These are phyloP conservation scores for Myriosclerotinia curreyana DNA, from an alignment of 2,329 filamentous ascomycete genomes.

Conservation along the genomic window DNA sequence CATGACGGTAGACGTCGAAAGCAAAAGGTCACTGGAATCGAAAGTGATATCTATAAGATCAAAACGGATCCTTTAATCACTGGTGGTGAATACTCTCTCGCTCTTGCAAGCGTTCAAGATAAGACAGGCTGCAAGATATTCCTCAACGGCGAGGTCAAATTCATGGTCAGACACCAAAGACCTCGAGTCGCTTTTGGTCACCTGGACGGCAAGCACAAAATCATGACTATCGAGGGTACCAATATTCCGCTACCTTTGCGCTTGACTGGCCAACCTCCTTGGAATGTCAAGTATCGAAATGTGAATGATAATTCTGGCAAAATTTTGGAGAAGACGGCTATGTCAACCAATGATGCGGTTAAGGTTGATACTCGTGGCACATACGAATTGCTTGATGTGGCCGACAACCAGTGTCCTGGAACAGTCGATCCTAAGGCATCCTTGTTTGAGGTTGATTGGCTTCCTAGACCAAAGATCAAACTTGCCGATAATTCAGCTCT, in stretches of 20 bases:
- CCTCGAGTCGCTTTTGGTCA: constrained; percentile 83
- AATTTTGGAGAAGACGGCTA: constrained; percentile 46
- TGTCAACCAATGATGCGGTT: constrained; percentile 65
- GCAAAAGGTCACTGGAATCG: constrained; percentile 61
- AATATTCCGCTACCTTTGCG: constrained; percentile 74
- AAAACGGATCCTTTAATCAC: constrained; percentile 69
- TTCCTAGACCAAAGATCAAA: constrained; percentile 70
- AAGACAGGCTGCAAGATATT: constrained; percentile 81
- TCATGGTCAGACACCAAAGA: constrained; percentile 82
- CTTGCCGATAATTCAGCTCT: constrained; percentile 65
- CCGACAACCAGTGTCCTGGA: constrained; percentile 79
- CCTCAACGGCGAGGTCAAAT: constrained; percentile 78
- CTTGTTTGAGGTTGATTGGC: constrained; percentile 79
- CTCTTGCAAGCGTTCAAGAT: constrained; percentile 83
- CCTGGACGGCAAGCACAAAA: constrained; percentile 73
- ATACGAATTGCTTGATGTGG: constrained; percentile 76
- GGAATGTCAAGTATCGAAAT: constrained; percentile 75
- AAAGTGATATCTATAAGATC: constrained; percentile 63
- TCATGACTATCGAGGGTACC: constrained; percentile 74
- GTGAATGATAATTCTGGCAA: constrained; percentile 49
- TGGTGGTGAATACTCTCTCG: constrained; percentile 87
- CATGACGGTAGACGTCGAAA: constrained; percentile 82
- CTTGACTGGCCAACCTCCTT: constrained; percentile 81
- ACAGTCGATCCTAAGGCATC: constrained; percentile 71
- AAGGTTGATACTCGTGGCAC: constrained; percentile 64